Evolutionary conservation across 2,329 filamentous ascomycete species (phyloP).

Genomic region (Talaromyces amestolkiae): DNA sequence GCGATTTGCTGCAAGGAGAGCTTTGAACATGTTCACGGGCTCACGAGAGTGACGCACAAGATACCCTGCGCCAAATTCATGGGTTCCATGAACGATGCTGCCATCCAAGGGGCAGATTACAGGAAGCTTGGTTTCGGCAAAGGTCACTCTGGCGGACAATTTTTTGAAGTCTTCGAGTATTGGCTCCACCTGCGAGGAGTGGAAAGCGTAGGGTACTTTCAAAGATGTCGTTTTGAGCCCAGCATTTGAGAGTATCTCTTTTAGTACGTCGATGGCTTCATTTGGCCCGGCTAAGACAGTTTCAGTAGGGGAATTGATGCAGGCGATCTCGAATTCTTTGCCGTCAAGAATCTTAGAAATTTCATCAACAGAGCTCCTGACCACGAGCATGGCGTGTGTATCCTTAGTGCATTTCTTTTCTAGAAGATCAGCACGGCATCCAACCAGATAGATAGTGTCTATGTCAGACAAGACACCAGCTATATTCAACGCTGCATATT

Average conservation of each 20-base stretch:
- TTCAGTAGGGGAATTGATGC: too few species aligned
- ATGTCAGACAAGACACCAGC: too few species aligned
- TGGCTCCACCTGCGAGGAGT: too few species aligned
- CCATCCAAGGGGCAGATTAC: slow-evolving; percentile 40
- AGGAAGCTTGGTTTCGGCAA: slow-evolving; percentile 37
- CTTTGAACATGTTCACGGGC: slow-evolving; percentile 53
- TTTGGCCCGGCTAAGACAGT: slow-evolving; percentile 26
- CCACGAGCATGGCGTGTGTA: slow-evolving; percentile 20
- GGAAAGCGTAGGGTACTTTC: too few species aligned
- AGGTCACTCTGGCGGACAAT: slow-evolving; percentile 35
- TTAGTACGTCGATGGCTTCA: slow-evolving; percentile 32
- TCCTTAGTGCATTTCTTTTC: too few species aligned
- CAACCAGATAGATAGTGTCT: too few species aligned
- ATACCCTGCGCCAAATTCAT: slow-evolving; percentile 51
- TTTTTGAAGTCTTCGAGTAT: slow-evolving; percentile 33
- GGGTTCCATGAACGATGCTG: slow-evolving; percentile 37
- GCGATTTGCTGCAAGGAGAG: slow-evolving; percentile 6
- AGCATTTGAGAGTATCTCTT: background rate
- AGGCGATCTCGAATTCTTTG: slow-evolving; percentile 21
- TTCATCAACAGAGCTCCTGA: slow-evolving; percentile 27
- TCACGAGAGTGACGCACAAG: slow-evolving; percentile 64
- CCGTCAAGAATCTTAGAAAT: slow-evolving; percentile 42
- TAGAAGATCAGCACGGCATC: too few species aligned
- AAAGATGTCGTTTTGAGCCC: slow-evolving; percentile 24
- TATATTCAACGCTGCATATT: too few species aligned